Percentiles rank a stretch among this genome's conserved stretches.
These are phyloP conservation scores for Globisporangium heterothallicum DNA, from an alignment of 352 stramenopile species.

Conservation along the genomic window DNA sequence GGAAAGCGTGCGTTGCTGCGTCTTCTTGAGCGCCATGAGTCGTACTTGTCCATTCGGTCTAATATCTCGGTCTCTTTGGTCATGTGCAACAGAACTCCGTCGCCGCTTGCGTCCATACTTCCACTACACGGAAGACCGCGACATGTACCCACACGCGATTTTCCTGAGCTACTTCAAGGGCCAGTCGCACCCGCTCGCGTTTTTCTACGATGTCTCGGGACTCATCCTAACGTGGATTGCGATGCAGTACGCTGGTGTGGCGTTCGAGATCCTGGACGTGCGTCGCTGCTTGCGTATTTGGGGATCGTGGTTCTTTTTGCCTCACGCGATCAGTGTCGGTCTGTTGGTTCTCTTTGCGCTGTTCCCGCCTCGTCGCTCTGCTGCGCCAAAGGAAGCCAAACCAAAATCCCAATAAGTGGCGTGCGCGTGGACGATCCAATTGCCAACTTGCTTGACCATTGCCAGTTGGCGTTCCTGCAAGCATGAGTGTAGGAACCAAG, in stretches of 20 bases:
- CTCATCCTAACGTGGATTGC: constrained; percentile 74
- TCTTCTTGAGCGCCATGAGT: background rate
- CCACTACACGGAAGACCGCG: constrained; percentile 83
- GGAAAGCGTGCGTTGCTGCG: constrained; percentile 53
- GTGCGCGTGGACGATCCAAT: background rate
- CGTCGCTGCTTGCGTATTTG: constrained; percentile 70
- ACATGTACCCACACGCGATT: constrained; percentile 68
- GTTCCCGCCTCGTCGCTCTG: constrained; percentile 40
- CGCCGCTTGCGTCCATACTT: constrained; percentile 72
- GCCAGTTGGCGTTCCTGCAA: no score
- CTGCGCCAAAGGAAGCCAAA: constrained; percentile 15
- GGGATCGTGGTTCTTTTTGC: constrained; percentile 79
- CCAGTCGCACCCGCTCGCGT: constrained; percentile 63
- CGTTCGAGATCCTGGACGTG: constrained; percentile 81
- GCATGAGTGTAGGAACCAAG: no score
- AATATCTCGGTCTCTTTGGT: background rate
- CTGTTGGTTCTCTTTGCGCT: constrained; percentile 58
- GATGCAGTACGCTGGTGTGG: constrained; percentile 84
- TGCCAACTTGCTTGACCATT: no score
- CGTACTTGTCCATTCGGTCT: constrained; percentile 3
- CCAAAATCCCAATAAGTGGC: constrained; percentile 39
- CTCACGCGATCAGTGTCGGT: constrained; percentile 52
- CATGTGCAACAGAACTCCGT: constrained; percentile 41
- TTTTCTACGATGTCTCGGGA: constrained; percentile 75
- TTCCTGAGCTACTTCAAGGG: constrained; percentile 79